Percentiles rank a stretch among this genome's conserved stretches.
Evolutionary conservation across 345 rosid genomes (phyloP).

Genomic region (Erysimum cheiranthoides): DNA sequence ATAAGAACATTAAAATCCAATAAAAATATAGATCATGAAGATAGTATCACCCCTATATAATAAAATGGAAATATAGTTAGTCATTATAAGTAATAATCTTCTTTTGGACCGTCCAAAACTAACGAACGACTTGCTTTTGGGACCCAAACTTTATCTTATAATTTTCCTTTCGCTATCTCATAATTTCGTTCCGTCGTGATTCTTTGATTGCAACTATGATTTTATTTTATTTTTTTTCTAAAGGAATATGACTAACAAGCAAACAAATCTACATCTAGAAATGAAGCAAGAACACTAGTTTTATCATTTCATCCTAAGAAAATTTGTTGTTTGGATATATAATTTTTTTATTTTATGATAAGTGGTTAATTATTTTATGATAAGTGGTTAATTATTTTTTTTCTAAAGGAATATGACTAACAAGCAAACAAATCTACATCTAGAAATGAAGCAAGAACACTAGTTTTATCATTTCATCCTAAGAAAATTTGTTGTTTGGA

Average conservation of each 20-base stretch:
- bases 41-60: no score
- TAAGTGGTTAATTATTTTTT: no score
- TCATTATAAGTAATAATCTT: neutral
- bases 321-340: no score
- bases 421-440: no score
- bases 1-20: neutral
- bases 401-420: no score
- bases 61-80: neutral
- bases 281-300: slow-evolving; percentile 17
- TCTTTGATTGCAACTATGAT: slow-evolving; percentile 36
- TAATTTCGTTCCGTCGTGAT: slow-evolving; percentile 4
- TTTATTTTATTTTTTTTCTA: neutral
- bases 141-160: slow-evolving; percentile 8
- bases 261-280: slow-evolving; percentile 18
- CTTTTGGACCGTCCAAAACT: slow-evolving; percentile 8
- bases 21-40: no score
- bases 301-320: neutral
- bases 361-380: no score
- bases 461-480: no score
- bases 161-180: slow-evolving; percentile 10
- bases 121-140: slow-evolving; percentile 24
- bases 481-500: no score
- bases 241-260: neutral
- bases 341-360: no score
- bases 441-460: no score